Percentiles rank a stretch among this genome's conserved stretches.
Conservation (phyloP, 768 basidiomycete genomes). For the Galerina sulciceps region DNA sequence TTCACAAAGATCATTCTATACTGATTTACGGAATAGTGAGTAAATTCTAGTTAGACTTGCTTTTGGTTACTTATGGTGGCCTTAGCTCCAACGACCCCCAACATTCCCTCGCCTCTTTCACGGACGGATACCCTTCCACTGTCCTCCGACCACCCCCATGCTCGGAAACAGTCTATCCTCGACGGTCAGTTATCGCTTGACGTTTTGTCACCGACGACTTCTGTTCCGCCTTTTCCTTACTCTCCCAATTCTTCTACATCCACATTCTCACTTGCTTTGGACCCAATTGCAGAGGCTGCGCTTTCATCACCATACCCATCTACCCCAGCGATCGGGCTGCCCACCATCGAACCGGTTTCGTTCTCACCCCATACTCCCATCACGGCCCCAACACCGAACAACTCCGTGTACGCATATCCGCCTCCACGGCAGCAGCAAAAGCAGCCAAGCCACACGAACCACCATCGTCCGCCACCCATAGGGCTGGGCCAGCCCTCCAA, state of each 20-base stretch:
- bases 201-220: constrained; percentile 32
- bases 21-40: constrained; percentile 25
- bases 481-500: constrained; percentile 52
- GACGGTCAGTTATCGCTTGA: constrained; percentile 50
- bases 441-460: not conserved
- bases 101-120: constrained; percentile 47
- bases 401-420: constrained; percentile 39
- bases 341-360: constrained; percentile 34
- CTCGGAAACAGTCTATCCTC: constrained; percentile 71
- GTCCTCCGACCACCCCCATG: constrained; percentile 72
- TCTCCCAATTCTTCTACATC: constrained; percentile 48
- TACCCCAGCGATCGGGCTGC: constrained; percentile 29
- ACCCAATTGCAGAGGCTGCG: constrained; percentile 38
- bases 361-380: constrained; percentile 32
- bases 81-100: constrained; percentile 38
- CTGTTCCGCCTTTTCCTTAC: constrained; percentile 33
- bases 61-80: not conserved
- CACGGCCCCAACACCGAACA: constrained; percentile 16
- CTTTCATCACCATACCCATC: constrained; percentile 28
- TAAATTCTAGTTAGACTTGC: constrained; percentile 2
- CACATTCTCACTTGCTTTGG: constrained; percentile 39
- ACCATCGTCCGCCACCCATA: constrained; percentile 35
- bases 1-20: constrained; percentile 28
- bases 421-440: constrained; percentile 24
- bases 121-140: constrained; percentile 57